Base-by-base conservation (phyloP, 257 asterid genomes). In the Lycium ferocissimum region DNA sequence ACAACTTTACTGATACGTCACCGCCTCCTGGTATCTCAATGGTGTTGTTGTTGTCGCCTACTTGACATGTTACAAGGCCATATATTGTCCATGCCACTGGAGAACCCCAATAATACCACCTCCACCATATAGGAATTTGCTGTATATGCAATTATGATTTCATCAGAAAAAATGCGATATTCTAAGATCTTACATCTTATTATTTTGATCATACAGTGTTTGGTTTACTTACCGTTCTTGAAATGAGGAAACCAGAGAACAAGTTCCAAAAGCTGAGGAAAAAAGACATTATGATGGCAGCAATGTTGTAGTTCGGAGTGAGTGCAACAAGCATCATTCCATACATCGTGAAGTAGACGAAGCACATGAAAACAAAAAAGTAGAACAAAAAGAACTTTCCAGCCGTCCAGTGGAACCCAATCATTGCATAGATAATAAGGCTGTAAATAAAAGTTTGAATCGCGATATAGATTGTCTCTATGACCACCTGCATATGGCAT, bases 101-200 rank as follows among this genome's bases (percentile, higher is more conserved):
- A 49, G 98, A 94, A 12, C 88, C 94, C 97, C 98, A 94, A 85
- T 94, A 94, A 80, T 92, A 94, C 97, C 98, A 95, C 84, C 98
- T 92, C 98, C 98, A 95, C 98, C 98, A 95, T 87, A 92, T 88
- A 0, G 98, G 98, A 83, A 95, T 94, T 88, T 92, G 90, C 98
- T 94, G 91, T 62, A 67, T 1, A 71, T 53, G 56, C 66, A 83
- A 53, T 1, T 17, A 47, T 26, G 22, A 58, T 58, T 63, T 69
- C 8, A 82, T 47, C 67, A 67, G 76, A 71, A 69, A 66, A 4
- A 83, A 45, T 13, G 20, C 45, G 33, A 37, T 62, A 38, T 3
- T 26, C n/a, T 0, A 67, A 56, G 43, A 37, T 10, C 43, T 73
- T 73, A 45, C 18, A 11, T 75, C 13, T 1, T 20, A 22, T 12